phyloP scores from a whole-genome alignment of 2,329 filamentous ascomycete genomes.

The Curvularia lunata region DNA sequence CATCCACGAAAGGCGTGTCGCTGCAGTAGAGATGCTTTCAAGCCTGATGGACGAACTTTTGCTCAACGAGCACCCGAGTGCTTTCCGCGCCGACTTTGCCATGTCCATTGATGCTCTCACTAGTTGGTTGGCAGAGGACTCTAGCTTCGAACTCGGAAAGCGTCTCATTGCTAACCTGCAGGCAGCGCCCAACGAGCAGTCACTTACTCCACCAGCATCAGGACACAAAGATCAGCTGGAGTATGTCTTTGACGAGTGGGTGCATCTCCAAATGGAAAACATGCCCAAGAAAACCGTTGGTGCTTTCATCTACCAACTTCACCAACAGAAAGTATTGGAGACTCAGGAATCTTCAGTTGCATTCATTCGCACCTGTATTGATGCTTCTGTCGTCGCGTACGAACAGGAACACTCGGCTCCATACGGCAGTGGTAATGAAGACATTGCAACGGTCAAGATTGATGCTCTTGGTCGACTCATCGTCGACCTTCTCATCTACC shows the following conservation, averaged over 20 bases:
- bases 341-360: conserved; percentile 76
- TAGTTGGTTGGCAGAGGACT: conserved; percentile 78
- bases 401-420: conserved; percentile 71
- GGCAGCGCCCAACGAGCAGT: conserved; percentile 60
- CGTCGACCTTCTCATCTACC: conserved; percentile 74
- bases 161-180: conserved; percentile 73
- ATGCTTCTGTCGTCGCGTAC: conserved; percentile 77
- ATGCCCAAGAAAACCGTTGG: conserved; percentile 73
- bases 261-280: conserved; percentile 78
- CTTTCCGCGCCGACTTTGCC: conserved; percentile 84
- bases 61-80: conserved; percentile 76
- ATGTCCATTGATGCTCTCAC: conserved; percentile 81
- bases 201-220: conserved; percentile 62
- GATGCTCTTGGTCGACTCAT: conserved; percentile 87
- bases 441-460: conserved; percentile 67
- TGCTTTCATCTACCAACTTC: conserved; percentile 84
- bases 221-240: conserved; percentile 83
- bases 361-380: conserved; percentile 82
- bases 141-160: conserved; percentile 68
- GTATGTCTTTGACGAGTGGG: conserved; percentile 96
- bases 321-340: conserved; percentile 73
- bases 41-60: conserved; percentile 79
- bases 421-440: conserved; percentile 62
- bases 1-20: conserved; percentile 71
- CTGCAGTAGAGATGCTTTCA: conserved; percentile 79